Base-by-base conservation (phyloP, 2,329 filamentous ascomycete genomes). In the Aspergillus phoenicis region DNA sequence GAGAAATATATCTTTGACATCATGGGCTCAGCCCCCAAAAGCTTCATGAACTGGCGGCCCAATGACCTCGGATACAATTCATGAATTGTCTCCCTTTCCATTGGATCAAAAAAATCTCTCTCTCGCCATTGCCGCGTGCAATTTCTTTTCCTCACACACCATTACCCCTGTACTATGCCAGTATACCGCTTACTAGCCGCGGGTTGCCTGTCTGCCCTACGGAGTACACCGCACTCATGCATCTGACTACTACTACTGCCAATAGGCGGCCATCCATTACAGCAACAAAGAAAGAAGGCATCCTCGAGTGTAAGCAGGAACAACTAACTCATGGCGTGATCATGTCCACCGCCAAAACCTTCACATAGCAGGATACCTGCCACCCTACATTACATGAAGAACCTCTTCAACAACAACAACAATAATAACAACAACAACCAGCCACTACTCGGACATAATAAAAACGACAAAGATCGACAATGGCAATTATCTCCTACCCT, bases 131-230 rank as follows among this genome's bases (percentile, higher is more conserved):
- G 22, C 45, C 22, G 22, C 45, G 45, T 8, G 22, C 15, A 24
- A 15, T 28, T 15, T 24, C 24, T 28, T 28, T 49, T 30, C 45
- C 45, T 49, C 45, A 28, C 24, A 28, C 24, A 49, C 45, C 24
- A 49, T 17, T 3, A 36, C 33, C 11, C 33, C 33, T 36, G 33
- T 36, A 11, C 33, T 48, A 49, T n/a, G 24, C 5, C 24, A 36
- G 33, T 36, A 36, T 49, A 26, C 13, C 8, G 24, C 45, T 2
- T 6, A 26, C 33, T 17, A 26, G 45, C 13, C 45, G 24, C 33
- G 13, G 45, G 45, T 49, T 49, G 45, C 45, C 45, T 49, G 24
- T 49, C 45, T 49, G 45, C 45, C 45, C 45, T 49, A n/a, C 33
- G 33, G 33, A 13, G 33, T 36, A 15, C 24, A 15, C 24, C 24